Base-by-base conservation (phyloP, 2,329 filamentous ascomycete species). In the Ilyonectria sp. region DNA sequence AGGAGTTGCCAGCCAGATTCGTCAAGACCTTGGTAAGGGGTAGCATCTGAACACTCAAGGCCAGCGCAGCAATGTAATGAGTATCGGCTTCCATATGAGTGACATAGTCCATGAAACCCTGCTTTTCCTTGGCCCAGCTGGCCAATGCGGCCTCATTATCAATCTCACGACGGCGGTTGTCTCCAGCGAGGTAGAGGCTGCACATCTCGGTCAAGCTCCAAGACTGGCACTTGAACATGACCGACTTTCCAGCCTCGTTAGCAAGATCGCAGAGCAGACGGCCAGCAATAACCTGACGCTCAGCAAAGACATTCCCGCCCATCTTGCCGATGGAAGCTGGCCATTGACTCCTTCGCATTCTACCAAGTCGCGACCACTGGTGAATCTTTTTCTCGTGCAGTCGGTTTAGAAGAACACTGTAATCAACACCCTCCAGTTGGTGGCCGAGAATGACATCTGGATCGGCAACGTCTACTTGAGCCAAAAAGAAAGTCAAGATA, bases 131-230 rank as follows among this genome's bases (percentile, higher is more conserved):
- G 6, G 89, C 89, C 94, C 94, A 97, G 21, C 92, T 93, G 79
- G 93, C 95, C 64, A 99, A 84, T 4, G 94, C 94, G 59, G 86
- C 90, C 73, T 98, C 96, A 73, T 93, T 95, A 79, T 99, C 95
- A 35, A 99, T 83, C 43, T 99, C 96, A 62, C 92, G 90, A 47
- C 96, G 92, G 47, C 86, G 86, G 77, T 92, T 92, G 63, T 90
- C 89, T 29, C 89, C 89, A 35, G 90, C 87, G 6, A 99, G 90
- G 72, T 98, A 97, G 17, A 98, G 87, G 70, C 92, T 93, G 79
- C 94, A 97, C 95, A 99, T 99, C 81, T 99, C 96, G 2, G 95
- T 97, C 80, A 99, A 86, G 80, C 93, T 97, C 96, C 96, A 99
- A 3, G 95, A 97, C 81, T 98, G 95, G 80, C 96, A 99, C 83